A percentile compares a stretch with the other conserved stretches of the same genome.
Evolutionary conservation across 352 stramenopile genomes (phyloP).

Genomic region (Pythium brachiatum): DNA sequence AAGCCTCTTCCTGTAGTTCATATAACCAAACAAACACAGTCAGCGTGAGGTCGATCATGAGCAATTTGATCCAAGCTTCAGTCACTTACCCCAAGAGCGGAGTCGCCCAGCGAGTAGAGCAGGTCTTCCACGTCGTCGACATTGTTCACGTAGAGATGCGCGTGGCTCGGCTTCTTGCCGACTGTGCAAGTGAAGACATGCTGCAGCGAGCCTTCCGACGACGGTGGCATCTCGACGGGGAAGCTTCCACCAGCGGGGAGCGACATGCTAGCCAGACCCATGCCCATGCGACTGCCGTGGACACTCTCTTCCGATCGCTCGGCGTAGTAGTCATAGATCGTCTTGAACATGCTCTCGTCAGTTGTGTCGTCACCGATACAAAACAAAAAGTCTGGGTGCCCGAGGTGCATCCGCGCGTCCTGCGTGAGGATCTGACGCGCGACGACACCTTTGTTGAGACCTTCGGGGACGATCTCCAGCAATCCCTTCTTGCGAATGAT

Average conservation of each 20-base stretch:
- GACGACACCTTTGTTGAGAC: conserved; percentile 96
- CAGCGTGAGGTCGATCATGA: no score
- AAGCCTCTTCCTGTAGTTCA: background rate
- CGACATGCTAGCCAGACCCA: conserved; percentile 17
- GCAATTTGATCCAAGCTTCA: no score
- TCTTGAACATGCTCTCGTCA: conserved; percentile 98
- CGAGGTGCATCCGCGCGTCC: conserved; percentile 64
- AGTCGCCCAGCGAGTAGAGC: conserved; percentile 54
- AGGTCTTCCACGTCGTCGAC: conserved; percentile 85
- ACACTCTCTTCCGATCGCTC: conserved; percentile 82
- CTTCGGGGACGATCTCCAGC: conserved; percentile 94
- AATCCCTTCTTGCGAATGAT: conserved; percentile 90
- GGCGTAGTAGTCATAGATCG: conserved; percentile 90
- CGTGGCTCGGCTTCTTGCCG: conserved; percentile 90
- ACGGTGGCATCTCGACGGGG: conserved; percentile 22
- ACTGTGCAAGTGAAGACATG: conserved; percentile 92
- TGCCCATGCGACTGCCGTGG: conserved; percentile 37
- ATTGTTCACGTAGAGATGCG: conserved; percentile 89
- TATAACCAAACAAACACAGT: background rate
- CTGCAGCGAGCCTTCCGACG: conserved; percentile 56
- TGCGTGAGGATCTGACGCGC: conserved; percentile 94
- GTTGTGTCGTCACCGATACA: conserved; percentile 97
- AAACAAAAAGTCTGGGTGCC: conserved; percentile 93
- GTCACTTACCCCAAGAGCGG: conserved; percentile 11
- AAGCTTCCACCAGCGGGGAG: background rate